These are phyloP conservation scores for Mycosarcoma maydis DNA, from an alignment of 1,284 basidiomycete genomes.

Conservation along the genomic window DNA sequence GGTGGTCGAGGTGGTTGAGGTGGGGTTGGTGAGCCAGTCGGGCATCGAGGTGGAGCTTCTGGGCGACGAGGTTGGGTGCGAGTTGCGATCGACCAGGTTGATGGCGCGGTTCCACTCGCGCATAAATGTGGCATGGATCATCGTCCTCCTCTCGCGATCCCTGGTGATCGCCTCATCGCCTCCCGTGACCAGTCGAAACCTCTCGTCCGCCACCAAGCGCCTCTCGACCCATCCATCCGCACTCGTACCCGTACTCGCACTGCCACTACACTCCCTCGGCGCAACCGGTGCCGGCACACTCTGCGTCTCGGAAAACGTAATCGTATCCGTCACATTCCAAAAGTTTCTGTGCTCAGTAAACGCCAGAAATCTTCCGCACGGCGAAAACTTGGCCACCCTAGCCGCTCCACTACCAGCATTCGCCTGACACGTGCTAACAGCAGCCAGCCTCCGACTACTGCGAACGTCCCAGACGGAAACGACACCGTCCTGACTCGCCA, in stretches of 20 bases:
- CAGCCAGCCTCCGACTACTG: conserved; percentile 55
- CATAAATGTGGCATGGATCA: conserved; percentile 42
- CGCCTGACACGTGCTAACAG: conserved; percentile 38
- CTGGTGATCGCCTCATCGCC: conserved; percentile 23
- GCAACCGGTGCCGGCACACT: conserved; percentile 15
- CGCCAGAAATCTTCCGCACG: conserved; percentile 52
- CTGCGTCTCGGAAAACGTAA: conserved; percentile 41
- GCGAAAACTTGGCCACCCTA: conserved; percentile 52
- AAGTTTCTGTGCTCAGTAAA: conserved; percentile 54
- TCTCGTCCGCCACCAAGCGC: conserved; percentile 9
- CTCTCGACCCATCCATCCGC: conserved; percentile 5
- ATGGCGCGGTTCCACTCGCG: conserved; percentile 39
- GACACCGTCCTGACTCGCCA: conserved; percentile 84
- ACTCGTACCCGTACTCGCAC: not conserved
- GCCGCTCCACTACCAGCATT: conserved; percentile 46
- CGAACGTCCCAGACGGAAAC: conserved; percentile 72
- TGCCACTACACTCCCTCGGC: not conserved
- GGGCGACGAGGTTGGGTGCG: conserved; percentile 10
- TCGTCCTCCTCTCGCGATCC: conserved; percentile 22
- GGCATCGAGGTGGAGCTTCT: conserved; percentile 7
- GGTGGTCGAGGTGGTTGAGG: not conserved
- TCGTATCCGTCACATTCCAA: conserved; percentile 51
- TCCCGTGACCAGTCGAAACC: conserved; percentile 22
- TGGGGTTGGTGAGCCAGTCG: not conserved
- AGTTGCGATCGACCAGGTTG: conserved; percentile 17